Evolutionary conservation across 202 grass and related monocot species (phyloP).

Genomic region (Setaria viridis): DNA sequence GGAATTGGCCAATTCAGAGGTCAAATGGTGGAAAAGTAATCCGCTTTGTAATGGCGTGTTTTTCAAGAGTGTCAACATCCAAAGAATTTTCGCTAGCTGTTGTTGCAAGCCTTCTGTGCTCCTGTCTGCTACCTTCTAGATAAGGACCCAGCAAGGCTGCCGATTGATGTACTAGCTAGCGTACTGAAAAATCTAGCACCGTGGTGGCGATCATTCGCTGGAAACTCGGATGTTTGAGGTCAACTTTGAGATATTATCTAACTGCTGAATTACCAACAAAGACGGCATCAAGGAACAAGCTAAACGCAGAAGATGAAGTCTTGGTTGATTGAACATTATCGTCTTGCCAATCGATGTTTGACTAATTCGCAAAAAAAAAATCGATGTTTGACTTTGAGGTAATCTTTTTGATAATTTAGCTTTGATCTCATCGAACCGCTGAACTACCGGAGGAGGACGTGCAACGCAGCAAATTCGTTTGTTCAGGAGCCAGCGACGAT

Average conservation of each 20-base stretch:
- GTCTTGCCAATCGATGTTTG: not conserved
- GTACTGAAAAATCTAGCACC: not conserved
- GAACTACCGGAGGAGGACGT: not conserved
- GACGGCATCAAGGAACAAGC: not conserved
- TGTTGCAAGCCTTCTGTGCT: not conserved
- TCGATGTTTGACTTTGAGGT: not conserved
- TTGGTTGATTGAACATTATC: not conserved
- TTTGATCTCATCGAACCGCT: not conserved
- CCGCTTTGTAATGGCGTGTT: not conserved
- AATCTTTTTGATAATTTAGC: not conserved
- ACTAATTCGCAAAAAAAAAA: too few species aligned
- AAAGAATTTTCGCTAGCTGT: not conserved
- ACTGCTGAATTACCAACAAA: not conserved
- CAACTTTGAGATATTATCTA: not conserved
- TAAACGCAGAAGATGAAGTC: not conserved
- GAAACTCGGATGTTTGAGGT: not conserved
- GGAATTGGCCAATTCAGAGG: not conserved
- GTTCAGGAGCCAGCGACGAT: not conserved
- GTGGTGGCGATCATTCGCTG: not conserved
- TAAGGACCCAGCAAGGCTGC: conserved; percentile 7
- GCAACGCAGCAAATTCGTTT: not conserved
- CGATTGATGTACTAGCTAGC: not conserved
- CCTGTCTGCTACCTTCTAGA: not conserved
- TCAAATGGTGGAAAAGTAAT: not conserved
- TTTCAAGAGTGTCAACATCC: not conserved